These are phyloP conservation scores for Nicotiana noctiflora DNA, from an alignment of 257 asterid genomes.

Conservation along the genomic window DNA sequence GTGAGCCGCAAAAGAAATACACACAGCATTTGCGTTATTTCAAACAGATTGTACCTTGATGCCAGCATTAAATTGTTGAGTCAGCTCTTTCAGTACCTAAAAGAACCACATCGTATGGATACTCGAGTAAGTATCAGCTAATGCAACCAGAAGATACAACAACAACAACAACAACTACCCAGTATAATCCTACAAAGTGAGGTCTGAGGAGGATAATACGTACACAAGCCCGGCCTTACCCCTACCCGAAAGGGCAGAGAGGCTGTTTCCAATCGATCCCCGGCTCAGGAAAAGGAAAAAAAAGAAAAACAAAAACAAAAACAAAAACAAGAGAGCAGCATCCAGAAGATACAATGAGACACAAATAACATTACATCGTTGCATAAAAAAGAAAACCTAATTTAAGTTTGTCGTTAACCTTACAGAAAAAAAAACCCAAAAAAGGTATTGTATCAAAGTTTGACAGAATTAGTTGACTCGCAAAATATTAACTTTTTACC, in stretches of 20 bases:
- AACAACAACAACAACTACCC: too few species aligned
- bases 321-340: too few species aligned
- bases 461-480: not conserved
- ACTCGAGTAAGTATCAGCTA: not conserved
- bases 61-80: conserved; percentile 73
- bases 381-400: not conserved
- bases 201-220: too few species aligned
- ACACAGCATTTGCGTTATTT: not conserved
- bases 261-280: too few species aligned
- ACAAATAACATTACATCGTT: not conserved
- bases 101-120: not conserved
- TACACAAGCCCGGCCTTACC: too few species aligned
- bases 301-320: too few species aligned
- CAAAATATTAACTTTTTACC: not conserved
- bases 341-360: not conserved
- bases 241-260: too few species aligned
- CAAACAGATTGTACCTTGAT: conserved; percentile 53
- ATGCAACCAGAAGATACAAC: not conserved
- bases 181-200: too few species aligned
- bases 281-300: too few species aligned
- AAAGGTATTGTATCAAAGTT: not conserved
- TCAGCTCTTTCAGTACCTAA: conserved; percentile 69
- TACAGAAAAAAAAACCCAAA: not conserved
- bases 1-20: not conserved
- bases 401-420: not conserved